Conservation (phyloP, 2,329 filamentous ascomycete genomes). For the Cladosporium sphaerospermum region DNA sequence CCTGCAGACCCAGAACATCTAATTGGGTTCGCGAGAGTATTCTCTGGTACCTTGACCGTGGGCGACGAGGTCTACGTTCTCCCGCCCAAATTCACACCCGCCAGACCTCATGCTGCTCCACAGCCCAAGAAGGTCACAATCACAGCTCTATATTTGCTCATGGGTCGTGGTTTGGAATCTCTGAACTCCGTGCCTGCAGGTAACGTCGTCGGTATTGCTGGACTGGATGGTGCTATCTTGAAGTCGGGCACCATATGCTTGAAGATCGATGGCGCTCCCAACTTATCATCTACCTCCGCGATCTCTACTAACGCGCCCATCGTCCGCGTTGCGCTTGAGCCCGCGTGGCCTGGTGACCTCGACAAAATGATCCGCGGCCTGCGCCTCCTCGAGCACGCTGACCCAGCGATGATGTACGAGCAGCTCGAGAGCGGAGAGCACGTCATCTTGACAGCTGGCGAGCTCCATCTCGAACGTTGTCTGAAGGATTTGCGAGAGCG, state of each 20-base stretch:
- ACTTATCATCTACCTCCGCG: slow-evolving; percentile 78
- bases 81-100: slow-evolving; percentile 86
- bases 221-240: slow-evolving; percentile 85
- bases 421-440: slow-evolving; percentile 90
- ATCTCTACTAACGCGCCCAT: slow-evolving; percentile 70
- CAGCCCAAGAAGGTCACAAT: slow-evolving; percentile 77
- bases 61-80: slow-evolving; percentile 89
- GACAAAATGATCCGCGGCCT: slow-evolving; percentile 92
- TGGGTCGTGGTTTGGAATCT: slow-evolving; percentile 83
- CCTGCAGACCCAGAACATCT: slow-evolving; percentile 74
- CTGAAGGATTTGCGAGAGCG: slow-evolving; percentile 87
- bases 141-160: slow-evolving; percentile 85
- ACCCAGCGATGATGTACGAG: slow-evolving; percentile 93
- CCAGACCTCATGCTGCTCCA: slow-evolving; percentile 63
- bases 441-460: slow-evolving; percentile 87
- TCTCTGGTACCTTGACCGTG: slow-evolving; percentile 81
- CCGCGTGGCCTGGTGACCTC: slow-evolving; percentile 79
- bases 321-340: slow-evolving; percentile 91
- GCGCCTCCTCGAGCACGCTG: slow-evolving; percentile 81
- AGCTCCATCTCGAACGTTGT: slow-evolving; percentile 89
- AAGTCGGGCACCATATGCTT: slow-evolving; percentile 94
- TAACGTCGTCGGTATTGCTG: slow-evolving; percentile 90
- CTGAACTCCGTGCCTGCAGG: slow-evolving; percentile 82
- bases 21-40: slow-evolving; percentile 89
- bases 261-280: slow-evolving; percentile 76